Conservation (phyloP, 148 eudicot species). For the Rhododendron griersonianum region DNA sequence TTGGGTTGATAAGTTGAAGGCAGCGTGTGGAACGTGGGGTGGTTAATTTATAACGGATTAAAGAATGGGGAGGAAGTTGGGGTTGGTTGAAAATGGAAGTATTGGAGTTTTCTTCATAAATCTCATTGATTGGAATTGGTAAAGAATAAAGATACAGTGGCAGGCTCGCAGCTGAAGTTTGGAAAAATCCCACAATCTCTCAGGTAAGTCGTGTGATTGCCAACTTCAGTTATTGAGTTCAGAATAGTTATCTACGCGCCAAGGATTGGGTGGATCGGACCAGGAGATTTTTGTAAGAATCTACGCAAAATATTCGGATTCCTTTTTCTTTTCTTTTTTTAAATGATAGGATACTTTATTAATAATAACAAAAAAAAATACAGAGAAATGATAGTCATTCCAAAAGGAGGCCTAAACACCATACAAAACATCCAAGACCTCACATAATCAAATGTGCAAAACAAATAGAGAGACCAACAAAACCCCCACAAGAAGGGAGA, state of each 20-base stretch:
- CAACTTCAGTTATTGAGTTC: not conserved
- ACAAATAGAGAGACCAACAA: too few relatives aligned
- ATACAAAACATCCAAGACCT: too few relatives aligned
- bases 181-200: not conserved
- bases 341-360: too few relatives aligned
- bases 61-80: not conserved
- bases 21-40: not conserved
- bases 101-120: constrained; percentile 8
- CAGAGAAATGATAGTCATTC: too few relatives aligned
- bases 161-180: not conserved
- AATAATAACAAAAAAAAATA: too few relatives aligned
- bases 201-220: not conserved
- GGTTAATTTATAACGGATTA: not conserved
- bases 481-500: too few relatives aligned
- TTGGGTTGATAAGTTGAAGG: not conserved
- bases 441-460: too few relatives aligned
- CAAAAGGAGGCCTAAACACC: too few relatives aligned
- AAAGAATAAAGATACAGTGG: not conserved
- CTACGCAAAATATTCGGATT: not conserved
- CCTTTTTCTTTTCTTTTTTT: not conserved
- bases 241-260: not conserved
- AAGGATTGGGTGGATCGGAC: not conserved
- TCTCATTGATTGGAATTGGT: not conserved
- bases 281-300: not conserved
- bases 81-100: not conserved